Evolutionary conservation across 2,329 filamentous ascomycete genomes (phyloP).

Genomic region (Penicillium sumatraense): DNA sequence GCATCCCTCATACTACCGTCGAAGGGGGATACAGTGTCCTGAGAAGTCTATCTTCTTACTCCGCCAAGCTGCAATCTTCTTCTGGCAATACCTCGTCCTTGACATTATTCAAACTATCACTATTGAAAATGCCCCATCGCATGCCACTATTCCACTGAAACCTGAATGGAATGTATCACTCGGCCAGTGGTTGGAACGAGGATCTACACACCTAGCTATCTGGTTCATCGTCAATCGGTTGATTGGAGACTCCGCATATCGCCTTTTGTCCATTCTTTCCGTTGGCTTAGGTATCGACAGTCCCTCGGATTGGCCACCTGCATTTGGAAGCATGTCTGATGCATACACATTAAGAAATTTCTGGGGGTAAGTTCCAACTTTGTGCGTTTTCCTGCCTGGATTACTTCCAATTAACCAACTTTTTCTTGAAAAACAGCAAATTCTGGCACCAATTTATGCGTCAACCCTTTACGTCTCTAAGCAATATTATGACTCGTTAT

Average conservation of each 20-base stretch:
- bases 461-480: constrained; percentile 9
- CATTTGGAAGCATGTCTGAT: constrained; percentile 27
- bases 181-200: constrained; percentile 15
- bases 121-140: neutral
- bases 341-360: constrained; percentile 28
- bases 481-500: constrained; percentile 2
- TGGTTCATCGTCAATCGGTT: constrained; percentile 20
- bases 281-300: constrained; percentile 13
- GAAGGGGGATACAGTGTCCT: neutral
- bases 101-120: constrained; percentile 10
- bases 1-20: constrained; percentile 9
- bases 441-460: constrained; percentile 19
- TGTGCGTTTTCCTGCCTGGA: no score
- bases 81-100: constrained; percentile 15
- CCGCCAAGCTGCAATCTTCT: constrained; percentile 5
- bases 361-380: constrained; percentile 18
- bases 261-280: constrained; percentile 19
- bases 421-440: neutral
- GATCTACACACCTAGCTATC: constrained; percentile 10
- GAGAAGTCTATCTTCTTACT: constrained; percentile 7
- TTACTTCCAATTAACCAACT: no score
- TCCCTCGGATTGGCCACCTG: constrained; percentile 27
- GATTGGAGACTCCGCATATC: constrained; percentile 22
- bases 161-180: constrained; percentile 8
- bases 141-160: neutral